These are phyloP conservation scores for Oryza punctata DNA, from an alignment of 176 grass and related monocot genomes.

Conservation along the genomic window DNA sequence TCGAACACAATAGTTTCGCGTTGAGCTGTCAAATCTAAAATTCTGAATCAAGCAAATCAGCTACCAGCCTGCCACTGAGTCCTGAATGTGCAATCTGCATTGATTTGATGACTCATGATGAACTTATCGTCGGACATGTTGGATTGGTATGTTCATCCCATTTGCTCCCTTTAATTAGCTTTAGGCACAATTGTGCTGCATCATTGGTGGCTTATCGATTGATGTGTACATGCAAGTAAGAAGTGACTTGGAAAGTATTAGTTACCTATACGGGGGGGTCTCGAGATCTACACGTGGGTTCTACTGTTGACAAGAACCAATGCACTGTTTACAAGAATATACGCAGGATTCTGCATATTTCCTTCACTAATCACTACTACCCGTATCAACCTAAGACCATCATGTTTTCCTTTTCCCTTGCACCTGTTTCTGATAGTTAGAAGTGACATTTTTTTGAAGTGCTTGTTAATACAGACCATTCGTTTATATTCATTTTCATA, in stretches of 20 bases:
- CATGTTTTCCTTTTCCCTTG: background rate
- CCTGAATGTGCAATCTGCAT: background rate
- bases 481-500: background rate
- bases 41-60: background rate
- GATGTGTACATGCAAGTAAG: constrained; percentile 17
- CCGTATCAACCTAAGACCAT: background rate
- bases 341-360: background rate
- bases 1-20: background rate
- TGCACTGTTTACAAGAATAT: background rate
- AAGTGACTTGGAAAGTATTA: background rate
- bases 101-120: background rate
- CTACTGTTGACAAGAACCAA: constrained; percentile 1
- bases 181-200: background rate
- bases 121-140: background rate
- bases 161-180: background rate
- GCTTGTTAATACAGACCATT: background rate
- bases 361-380: too few relatives aligned
- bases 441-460: background rate
- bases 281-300: background rate
- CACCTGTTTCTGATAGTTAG: background rate
- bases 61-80: background rate
- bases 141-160: background rate
- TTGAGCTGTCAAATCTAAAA: background rate
- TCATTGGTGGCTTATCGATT: constrained; percentile 3
- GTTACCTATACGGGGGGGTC: background rate